Evolutionary conservation across 148 eudicot genomes (phyloP).

Genomic region (Amaranthus cruentus): DNA sequence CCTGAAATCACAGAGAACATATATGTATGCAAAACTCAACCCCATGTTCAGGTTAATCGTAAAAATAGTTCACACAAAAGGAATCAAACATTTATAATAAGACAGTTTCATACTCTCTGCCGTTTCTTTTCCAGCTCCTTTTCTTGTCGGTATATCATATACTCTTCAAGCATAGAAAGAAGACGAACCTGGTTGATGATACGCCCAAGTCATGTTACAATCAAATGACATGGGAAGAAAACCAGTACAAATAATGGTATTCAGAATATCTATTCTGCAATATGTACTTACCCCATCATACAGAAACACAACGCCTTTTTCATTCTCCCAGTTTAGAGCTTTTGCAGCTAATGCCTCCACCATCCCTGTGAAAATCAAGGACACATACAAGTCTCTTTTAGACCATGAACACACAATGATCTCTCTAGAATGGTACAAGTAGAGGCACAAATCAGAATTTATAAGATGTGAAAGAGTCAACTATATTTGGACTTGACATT

Average conservation of each 20-base stretch:
- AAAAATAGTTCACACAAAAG: background rate
- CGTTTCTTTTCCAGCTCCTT: conserved; percentile 81
- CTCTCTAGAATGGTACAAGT: background rate
- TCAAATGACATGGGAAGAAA: background rate
- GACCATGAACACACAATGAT: background rate
- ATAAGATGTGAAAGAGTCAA: background rate
- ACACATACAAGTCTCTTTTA: too few species aligned
- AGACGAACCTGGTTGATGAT: conserved; percentile 48
- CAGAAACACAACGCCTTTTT: conserved; percentile 59
- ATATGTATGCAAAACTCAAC: background rate
- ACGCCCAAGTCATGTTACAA: conserved; percentile 11
- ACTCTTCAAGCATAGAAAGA: conserved; percentile 82
- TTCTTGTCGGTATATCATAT: conserved; percentile 59
- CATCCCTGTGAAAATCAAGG: conserved; percentile 29
- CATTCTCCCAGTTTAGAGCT: conserved; percentile 72
- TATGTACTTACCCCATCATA: conserved; percentile 47
- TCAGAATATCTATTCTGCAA: background rate
- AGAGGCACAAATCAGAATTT: background rate
- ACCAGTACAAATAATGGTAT: background rate
- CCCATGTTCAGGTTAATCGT: background rate
- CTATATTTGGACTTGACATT: too few species aligned
- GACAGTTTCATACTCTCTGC: conserved; percentile 44
- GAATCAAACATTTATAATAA: too few species aligned
- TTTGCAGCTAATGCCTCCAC: conserved; percentile 66
- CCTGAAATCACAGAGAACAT: conserved; percentile 39